Conservation (phyloP, 306 rosid species). For the Parietaria judaica region DNA sequence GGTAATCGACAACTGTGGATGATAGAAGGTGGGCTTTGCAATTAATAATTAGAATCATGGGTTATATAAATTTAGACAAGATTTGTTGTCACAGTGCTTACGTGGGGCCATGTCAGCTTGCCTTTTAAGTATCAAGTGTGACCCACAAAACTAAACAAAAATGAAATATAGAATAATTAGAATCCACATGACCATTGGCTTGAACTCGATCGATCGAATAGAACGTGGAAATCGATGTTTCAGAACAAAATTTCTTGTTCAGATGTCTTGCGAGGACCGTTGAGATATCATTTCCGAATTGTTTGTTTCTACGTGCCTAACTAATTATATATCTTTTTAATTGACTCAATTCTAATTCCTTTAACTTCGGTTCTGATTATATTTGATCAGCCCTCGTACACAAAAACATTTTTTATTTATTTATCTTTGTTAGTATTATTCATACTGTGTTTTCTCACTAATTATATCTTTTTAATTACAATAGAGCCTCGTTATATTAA, state of each 20-base stretch:
- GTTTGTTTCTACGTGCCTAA: too few relatives aligned
- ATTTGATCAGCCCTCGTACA: too few relatives aligned
- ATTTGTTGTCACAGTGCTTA: constrained; percentile 39
- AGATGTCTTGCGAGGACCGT: constrained; percentile 31
- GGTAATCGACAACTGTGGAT: constrained; percentile 21
- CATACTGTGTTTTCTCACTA: too few relatives aligned
- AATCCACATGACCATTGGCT: constrained; percentile 18
- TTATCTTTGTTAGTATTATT: too few relatives aligned
- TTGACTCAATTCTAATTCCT: too few relatives aligned
- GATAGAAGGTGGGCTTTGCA: constrained; percentile 25
- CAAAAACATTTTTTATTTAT: too few relatives aligned
- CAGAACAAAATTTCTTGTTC: constrained; percentile 1
- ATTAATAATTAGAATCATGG: constrained; percentile 44
- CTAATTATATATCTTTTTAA: too few relatives aligned
- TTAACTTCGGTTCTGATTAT: too few relatives aligned
- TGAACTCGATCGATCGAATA: not conserved
- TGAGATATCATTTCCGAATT: constrained; percentile 41
- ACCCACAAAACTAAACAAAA: constrained; percentile 26
- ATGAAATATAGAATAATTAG: not conserved
- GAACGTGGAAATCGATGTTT: not conserved
- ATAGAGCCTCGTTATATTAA: too few relatives aligned
- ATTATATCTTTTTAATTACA: too few relatives aligned
- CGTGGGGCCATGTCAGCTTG: constrained; percentile 28
- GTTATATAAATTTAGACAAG: constrained; percentile 35
- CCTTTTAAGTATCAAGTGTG: constrained; percentile 38